Evolutionary conservation across 345 rosid genomes (phyloP), one percentile per base, ranked within the genome.

Genomic region (Eucalyptus sp.): DNA sequence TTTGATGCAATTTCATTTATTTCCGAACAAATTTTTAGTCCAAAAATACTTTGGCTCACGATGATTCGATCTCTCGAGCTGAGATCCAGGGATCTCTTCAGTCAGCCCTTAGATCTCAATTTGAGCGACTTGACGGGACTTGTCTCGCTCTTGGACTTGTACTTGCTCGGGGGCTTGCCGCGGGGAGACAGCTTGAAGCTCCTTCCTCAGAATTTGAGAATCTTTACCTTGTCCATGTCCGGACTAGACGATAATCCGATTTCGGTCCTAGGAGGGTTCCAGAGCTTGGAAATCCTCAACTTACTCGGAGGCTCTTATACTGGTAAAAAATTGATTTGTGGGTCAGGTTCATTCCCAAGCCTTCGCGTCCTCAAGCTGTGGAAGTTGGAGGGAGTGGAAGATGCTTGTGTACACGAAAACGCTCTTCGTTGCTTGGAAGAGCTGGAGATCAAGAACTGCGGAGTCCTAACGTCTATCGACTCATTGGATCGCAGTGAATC

Each of bases 281-380:
- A 33, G 37, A 11, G 87, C 5, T 89, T 93, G 89, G 89, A 79
- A 24, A 81, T 87, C 12, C 94, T 93, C 27, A 90, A 92, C 80
- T 92, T 93, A 14, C 51, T 87, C 46, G 91, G 81, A 60, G 50
- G 41, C 10, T 93, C 94, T 20, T 93, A 87, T 50, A 3, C 17
- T 10, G 93, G 92, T 81, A 4, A 20, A 27, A 3, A 84, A 9
- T 89, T 93, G 91, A 86, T 14, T 18, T 92, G 90, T 86, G 8
- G 13, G 6, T 3, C 3, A 2, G 80, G 14, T 8, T 84, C 87
- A 17, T 93, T 93, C 89, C 91, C 90, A 25, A 3, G 27, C 17
- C 94, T 92, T 48, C 90, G 87, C 33, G 90, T 90, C 81, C 85
- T 92, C 54, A 92, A 90, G 17, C 18, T 93, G 89, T 93, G 94